These are phyloP conservation scores for Trichophyton mentagrophytes DNA, from an alignment of 2,329 filamentous ascomycete species.

Conservation along the genomic window DNA sequence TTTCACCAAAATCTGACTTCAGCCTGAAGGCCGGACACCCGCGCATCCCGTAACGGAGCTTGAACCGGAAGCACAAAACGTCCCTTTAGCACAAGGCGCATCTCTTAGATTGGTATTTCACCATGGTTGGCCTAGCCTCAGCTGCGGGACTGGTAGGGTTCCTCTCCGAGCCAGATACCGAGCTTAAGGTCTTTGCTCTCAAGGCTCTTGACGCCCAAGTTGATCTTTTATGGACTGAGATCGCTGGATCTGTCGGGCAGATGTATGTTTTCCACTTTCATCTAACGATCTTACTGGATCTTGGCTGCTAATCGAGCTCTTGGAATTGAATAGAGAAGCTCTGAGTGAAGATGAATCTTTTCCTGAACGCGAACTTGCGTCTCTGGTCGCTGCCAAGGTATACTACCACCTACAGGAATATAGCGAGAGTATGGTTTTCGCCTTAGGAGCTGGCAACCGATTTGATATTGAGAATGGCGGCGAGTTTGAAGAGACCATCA, in stretches of 20 bases:
- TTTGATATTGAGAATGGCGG: constrained; percentile 84
- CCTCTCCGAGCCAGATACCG: constrained; percentile 83
- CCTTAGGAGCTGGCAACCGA: constrained; percentile 82
- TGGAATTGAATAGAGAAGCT: constrained; percentile 55
- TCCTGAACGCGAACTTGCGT: constrained; percentile 83
- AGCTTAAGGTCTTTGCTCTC: constrained; percentile 88
- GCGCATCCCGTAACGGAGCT: not conserved
- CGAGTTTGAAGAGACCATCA: constrained; percentile 98
- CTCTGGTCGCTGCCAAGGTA: constrained; percentile 89
- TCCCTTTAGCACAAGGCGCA: not conserved
- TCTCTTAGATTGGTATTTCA: constrained; percentile 15
- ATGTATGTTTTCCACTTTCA: constrained; percentile 53
- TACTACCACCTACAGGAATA: constrained; percentile 99
- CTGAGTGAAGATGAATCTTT: constrained; percentile 95
- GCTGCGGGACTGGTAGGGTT: constrained; percentile 92
- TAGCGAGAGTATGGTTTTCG: constrained; percentile 98
- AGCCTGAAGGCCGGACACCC: not conserved
- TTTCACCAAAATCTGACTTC: not conserved
- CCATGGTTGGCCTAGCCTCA: constrained; percentile 86
- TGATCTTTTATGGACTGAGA: constrained; percentile 94
- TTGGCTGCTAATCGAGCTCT: not conserved
- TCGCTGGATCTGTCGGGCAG: constrained; percentile 79
- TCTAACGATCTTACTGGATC: not conserved
- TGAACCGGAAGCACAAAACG: not conserved
- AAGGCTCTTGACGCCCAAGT: constrained; percentile 94